Conservation (phyloP, 805 yeast genomes). For the Candida piceae region DNA sequence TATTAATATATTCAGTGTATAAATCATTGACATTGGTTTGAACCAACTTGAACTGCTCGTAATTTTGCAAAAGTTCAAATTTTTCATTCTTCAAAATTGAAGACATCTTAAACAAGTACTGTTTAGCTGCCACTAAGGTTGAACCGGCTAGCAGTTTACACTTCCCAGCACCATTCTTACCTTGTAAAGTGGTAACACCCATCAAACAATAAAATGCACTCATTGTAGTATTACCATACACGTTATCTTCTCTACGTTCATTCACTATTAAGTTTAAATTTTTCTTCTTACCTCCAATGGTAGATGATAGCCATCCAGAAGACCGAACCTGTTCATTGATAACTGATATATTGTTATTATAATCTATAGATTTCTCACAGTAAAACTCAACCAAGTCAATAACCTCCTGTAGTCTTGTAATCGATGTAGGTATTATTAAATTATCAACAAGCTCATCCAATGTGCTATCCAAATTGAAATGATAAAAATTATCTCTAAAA, state of each 20-base stretch:
- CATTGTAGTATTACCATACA: slow-evolving; percentile 5
- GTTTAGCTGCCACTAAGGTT: slow-evolving; percentile 12
- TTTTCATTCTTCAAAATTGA: neutral
- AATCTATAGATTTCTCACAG: slow-evolving; percentile 3
- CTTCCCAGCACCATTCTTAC: slow-evolving; percentile 4
- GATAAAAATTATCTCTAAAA: slow-evolving; percentile 14
- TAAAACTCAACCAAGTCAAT: slow-evolving; percentile 13
- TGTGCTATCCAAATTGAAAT: slow-evolving; percentile 5
- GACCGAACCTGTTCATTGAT: too few species aligned
- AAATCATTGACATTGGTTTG: neutral
- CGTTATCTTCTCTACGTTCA: too few species aligned
- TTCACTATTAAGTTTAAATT: too few species aligned
- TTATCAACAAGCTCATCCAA: slow-evolving; percentile 10
- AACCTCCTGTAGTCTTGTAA: slow-evolving; percentile 6
- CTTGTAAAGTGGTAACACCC: slow-evolving; percentile 11
- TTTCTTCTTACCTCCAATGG: neutral
- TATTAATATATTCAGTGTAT: slow-evolving; percentile 10
- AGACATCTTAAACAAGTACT: slow-evolving; percentile 6
- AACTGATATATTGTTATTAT: slow-evolving; percentile 2
- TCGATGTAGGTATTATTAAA: slow-evolving; percentile 6
- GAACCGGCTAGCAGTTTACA: slow-evolving; percentile 1
- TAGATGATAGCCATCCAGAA: neutral
- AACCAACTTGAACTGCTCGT: neutral
- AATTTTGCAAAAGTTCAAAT: neutral
- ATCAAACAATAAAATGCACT: slow-evolving; percentile 8